Evolutionary conservation across 2,329 filamentous ascomycete species (phyloP).

Genomic region (Nakataea oryzae): DNA sequence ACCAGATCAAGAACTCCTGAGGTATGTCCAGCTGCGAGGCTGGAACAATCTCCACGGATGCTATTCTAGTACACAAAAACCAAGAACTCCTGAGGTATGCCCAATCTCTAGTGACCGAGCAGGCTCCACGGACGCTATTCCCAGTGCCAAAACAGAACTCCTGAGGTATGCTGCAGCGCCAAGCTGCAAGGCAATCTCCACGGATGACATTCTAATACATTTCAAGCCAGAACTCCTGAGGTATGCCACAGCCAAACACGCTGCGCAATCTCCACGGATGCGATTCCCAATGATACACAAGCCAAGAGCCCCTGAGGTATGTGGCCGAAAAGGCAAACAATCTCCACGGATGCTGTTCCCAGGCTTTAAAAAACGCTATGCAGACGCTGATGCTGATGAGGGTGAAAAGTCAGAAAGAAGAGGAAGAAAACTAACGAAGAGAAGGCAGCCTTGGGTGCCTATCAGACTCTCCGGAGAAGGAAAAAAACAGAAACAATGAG

Average conservation of each 20-base stretch:
- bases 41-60: background rate
- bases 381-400: background rate
- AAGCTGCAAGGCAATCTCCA: background rate
- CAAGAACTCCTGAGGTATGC: conserved; percentile 5
- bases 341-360: conserved; percentile 3
- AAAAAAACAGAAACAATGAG: background rate
- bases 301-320: conserved; percentile 3
- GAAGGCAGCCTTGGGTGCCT: background rate
- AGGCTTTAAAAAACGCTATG: conserved; percentile 1
- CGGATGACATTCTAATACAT: background rate
- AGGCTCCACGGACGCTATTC: background rate
- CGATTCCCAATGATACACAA: background rate
- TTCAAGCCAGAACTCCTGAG: conserved; percentile 2
- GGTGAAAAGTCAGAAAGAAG: background rate
- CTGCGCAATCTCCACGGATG: background rate
- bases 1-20: background rate
- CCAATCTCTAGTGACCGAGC: too few species aligned
- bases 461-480: too few species aligned
- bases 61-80: background rate
- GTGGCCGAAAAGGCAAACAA: background rate
- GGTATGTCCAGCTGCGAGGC: background rate
- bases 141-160: background rate
- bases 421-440: background rate
- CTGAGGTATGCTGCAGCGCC: background rate
- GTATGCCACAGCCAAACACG: too few species aligned